phyloP scores from a whole-genome alignment of 257 asterid species.

The Petunia axillaris region DNA sequence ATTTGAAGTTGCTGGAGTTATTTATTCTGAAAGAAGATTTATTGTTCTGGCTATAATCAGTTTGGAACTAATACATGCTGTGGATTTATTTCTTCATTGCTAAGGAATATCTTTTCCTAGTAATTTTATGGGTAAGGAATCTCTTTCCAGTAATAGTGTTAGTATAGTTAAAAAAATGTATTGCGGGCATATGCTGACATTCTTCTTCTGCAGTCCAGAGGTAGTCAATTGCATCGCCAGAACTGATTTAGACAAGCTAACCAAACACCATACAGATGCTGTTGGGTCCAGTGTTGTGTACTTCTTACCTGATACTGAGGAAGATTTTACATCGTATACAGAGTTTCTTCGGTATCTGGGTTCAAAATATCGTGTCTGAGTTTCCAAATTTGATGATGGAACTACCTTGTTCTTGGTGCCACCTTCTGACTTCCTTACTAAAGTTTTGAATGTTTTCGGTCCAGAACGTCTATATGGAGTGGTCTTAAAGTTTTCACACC shows the following conservation, averaged over 20 bases:
- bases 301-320: conserved; percentile 93
- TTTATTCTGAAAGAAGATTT: no score
- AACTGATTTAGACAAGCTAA: conserved; percentile 87
- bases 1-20: no score
- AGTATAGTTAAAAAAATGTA: no score
- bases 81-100: no score
- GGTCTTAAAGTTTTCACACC: conserved; percentile 73
- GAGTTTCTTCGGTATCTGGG: conserved; percentile 88
- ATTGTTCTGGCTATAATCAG: no score
- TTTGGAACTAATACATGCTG: no score
- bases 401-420: conserved; percentile 95
- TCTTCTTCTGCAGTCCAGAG: conserved; percentile 64
- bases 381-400: conserved; percentile 90
- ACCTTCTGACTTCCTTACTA: conserved; percentile 80
- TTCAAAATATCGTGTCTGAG: conserved; percentile 89
- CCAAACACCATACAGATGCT: conserved; percentile 85
- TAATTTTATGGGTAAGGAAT: no score
- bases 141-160: background rate
- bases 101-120: no score
- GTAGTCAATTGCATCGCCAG: conserved; percentile 87
- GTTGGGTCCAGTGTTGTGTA: conserved; percentile 77
- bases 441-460: conserved; percentile 76
- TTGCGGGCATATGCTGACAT: background rate
- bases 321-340: conserved; percentile 87
- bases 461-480: conserved; percentile 98